Percentiles rank a stretch among this genome's conserved stretches.
phyloP scores from a whole-genome alignment of 257 asterid genomes.

The Solanum pennellii region DNA sequence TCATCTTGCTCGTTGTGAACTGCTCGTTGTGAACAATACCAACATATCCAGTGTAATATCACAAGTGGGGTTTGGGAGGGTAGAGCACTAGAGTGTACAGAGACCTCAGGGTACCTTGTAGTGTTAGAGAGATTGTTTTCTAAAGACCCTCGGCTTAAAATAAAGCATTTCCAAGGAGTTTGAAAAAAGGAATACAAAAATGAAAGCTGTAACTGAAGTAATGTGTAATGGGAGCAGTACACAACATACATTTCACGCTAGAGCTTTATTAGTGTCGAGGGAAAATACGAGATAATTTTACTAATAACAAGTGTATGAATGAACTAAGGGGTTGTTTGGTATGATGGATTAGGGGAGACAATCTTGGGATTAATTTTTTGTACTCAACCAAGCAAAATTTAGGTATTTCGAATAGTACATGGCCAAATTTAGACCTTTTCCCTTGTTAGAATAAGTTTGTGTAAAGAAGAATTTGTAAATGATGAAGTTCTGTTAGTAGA shows the following conservation, averaged over 20 bases:
- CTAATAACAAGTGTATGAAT: background rate
- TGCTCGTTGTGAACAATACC: background rate
- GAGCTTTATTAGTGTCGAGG: background rate
- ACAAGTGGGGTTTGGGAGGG: background rate
- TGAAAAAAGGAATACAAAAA: background rate
- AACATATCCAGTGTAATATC: background rate
- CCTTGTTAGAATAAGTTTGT: background rate
- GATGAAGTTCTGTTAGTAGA: background rate
- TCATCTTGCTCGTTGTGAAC: background rate
- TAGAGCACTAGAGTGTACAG: background rate
- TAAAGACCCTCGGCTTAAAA: background rate
- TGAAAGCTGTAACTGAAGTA: background rate
- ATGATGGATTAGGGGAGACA: background rate
- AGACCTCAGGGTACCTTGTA: background rate
- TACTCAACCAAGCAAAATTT: background rate
- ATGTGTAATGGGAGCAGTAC: background rate
- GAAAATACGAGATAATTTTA: background rate
- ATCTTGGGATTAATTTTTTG: background rate
- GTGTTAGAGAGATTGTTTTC: no score
- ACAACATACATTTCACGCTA: background rate
- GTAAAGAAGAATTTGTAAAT: background rate
- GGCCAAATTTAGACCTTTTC: background rate
- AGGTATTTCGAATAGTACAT: background rate
- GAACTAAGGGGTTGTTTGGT: background rate
- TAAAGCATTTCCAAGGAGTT: background rate